These are phyloP conservation scores for Plasmopara muralis DNA, from an alignment of 352 stramenopile genomes.

Conservation along the genomic window DNA sequence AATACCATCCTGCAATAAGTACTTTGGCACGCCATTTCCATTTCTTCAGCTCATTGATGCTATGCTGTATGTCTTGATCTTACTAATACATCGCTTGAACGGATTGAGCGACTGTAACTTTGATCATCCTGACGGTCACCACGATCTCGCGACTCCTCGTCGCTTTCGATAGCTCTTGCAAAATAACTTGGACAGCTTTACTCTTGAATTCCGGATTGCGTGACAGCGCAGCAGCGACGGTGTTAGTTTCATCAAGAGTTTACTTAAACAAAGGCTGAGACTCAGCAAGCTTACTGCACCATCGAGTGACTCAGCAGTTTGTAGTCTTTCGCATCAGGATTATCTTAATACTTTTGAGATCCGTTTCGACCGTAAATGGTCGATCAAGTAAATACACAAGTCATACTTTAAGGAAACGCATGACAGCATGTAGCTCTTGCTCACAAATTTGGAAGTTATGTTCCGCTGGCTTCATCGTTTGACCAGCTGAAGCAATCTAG, in stretches of 20 bases:
- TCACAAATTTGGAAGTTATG: too few species aligned
- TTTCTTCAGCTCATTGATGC: slow-evolving; percentile 1
- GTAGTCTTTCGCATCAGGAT: slow-evolving; percentile 17
- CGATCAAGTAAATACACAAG: too few species aligned
- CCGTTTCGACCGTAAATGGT: not conserved
- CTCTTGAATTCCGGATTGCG: slow-evolving; percentile 4
- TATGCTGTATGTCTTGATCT: not conserved
- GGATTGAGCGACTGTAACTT: not conserved
- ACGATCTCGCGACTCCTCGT: slow-evolving; percentile 9
- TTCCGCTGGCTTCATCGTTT: too few species aligned
- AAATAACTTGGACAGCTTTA: slow-evolving; percentile 1
- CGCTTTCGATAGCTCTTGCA: slow-evolving; percentile 4
- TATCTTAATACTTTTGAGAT: slow-evolving; percentile 12
- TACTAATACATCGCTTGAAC: not conserved
- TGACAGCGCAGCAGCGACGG: slow-evolving; percentile 2
- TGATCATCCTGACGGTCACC: not conserved
- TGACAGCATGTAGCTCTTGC: too few species aligned
- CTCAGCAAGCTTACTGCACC: slow-evolving; percentile 15
- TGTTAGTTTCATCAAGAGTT: slow-evolving; percentile 7
- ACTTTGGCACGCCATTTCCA: not conserved
- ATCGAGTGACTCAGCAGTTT: slow-evolving; percentile 10
- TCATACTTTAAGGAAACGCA: too few species aligned
- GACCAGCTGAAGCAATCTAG: too few species aligned
- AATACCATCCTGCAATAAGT: slow-evolving; percentile 2
- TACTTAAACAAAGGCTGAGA: slow-evolving; percentile 12